Percentiles rank a stretch among this genome's conserved stretches.
These are phyloP conservation scores for Eleusine indica DNA, from an alignment of 176 grass and related monocot species.

Conservation along the genomic window DNA sequence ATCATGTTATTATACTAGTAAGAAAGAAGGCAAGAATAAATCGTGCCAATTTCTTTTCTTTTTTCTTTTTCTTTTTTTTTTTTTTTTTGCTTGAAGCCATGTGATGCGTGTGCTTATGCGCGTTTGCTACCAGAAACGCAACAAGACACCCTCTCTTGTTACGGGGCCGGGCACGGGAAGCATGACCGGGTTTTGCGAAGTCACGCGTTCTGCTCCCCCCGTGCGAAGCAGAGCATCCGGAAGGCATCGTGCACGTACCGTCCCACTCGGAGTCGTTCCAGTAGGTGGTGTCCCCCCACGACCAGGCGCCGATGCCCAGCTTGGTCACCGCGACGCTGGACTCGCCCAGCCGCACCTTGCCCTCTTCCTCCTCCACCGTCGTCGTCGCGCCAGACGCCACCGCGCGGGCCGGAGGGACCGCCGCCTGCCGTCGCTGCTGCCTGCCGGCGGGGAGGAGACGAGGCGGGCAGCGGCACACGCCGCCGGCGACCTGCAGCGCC, in stretches of 20 bases:
- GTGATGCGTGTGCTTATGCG: background rate
- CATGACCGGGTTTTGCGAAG: constrained; percentile 7
- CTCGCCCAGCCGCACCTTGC: constrained; percentile 71
- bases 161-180: background rate
- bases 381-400: background rate
- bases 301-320: constrained; percentile 87
- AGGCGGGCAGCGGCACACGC: background rate
- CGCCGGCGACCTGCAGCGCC: constrained; percentile 21
- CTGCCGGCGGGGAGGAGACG: background rate
- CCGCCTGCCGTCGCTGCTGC: background rate
- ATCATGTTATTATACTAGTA: no score
- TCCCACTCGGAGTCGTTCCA: constrained; percentile 94
- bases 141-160: background rate
- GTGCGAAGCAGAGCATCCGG: background rate
- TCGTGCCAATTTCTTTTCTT: background rate
- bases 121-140: background rate
- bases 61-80: no score
- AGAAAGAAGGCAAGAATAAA: background rate
- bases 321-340: constrained; percentile 72
- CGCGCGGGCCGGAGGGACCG: background rate
- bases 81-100: background rate
- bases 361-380: constrained; percentile 43
- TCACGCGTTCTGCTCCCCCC: background rate
- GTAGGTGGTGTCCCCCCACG: constrained; percentile 91
- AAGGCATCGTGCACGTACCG: constrained; percentile 34